These are phyloP conservation scores for Hericium coralloides DNA, from an alignment of 768 basidiomycete species.

Conservation along the genomic window DNA sequence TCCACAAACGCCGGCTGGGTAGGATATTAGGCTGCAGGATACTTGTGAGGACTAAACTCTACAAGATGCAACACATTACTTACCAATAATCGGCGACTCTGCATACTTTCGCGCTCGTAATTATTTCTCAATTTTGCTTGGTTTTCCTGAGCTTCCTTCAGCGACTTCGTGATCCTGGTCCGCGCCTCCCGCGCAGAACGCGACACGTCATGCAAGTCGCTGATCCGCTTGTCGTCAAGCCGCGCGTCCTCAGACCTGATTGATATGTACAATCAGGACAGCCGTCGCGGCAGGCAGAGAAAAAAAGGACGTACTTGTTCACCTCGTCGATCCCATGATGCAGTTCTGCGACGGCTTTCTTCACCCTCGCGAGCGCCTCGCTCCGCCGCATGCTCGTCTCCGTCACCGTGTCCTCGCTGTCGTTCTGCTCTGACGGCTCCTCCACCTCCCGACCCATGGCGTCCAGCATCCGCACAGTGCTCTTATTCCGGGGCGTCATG, in stretches of 20 bases:
- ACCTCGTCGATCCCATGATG: conserved; percentile 45
- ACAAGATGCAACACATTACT: conserved; percentile 9
- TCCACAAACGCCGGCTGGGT: conserved; percentile 6
- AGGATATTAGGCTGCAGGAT: conserved; percentile 12
- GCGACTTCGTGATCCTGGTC: conserved; percentile 31
- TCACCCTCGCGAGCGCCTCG: conserved; percentile 50
- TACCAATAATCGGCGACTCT: conserved; percentile 30
- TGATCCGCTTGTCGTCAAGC: conserved; percentile 36
- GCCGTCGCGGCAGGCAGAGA: conserved; percentile 4
- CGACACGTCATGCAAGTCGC: conserved; percentile 46
- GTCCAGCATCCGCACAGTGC: conserved; percentile 52
- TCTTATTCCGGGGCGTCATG: conserved; percentile 25
- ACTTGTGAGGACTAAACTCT: neutral
- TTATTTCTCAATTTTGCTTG: conserved; percentile 24
- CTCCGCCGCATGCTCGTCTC: conserved; percentile 28
- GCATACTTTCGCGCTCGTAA: conserved; percentile 27
- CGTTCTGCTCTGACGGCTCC: conserved; percentile 17
- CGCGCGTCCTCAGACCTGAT: conserved; percentile 29
- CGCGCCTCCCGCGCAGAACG: conserved; percentile 42
- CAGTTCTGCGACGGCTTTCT: conserved; percentile 48
- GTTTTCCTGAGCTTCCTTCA: conserved; percentile 30
- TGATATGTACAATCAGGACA: conserved; percentile 3
- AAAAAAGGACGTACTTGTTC: conserved; percentile 38
- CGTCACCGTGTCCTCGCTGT: conserved; percentile 14
- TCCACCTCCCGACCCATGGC: conserved; percentile 59